Conservation (phyloP, 192 early-diverging fungal genomes). For the Pilaira anomala region DNA sequence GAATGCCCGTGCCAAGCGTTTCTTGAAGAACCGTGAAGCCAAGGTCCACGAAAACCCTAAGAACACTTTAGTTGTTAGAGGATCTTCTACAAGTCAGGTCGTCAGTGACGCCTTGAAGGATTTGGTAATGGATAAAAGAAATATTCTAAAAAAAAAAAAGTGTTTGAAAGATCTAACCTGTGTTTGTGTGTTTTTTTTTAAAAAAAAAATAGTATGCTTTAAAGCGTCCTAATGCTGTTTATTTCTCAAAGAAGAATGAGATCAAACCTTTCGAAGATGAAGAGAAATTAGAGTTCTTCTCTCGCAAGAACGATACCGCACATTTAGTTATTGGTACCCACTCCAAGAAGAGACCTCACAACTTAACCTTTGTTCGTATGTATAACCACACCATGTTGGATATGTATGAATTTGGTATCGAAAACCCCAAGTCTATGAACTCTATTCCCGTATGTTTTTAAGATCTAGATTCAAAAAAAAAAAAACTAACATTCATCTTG, state of each 20-base stretch:
- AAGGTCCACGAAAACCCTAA: conserved; percentile 91
- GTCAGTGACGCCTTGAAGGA: conserved; percentile 85
- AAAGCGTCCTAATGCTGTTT: conserved; percentile 84
- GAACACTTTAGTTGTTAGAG: conserved; percentile 84
- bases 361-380: conserved; percentile 84
- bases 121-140: conserved; percentile 55
- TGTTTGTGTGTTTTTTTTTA: too few species aligned
- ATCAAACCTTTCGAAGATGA: conserved; percentile 96
- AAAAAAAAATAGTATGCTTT: conserved; percentile 81
- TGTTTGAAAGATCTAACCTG: background rate
- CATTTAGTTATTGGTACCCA: conserved; percentile 89
- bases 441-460: conserved; percentile 55
- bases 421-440: conserved; percentile 63
- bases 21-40: conserved; percentile 82
- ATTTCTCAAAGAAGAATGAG: conserved; percentile 93
- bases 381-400: conserved; percentile 94
- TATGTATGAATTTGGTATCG: conserved; percentile 91
- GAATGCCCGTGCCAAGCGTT: conserved; percentile 85
- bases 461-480: conserved; percentile 5
- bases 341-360: conserved; percentile 95
- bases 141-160: too few species aligned
- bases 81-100: conserved; percentile 80
- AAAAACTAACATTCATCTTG: background rate
- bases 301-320: conserved; percentile 94
- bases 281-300: conserved; percentile 86